phyloP scores from a whole-genome alignment of 176 grass and related monocot species.

The Lolium multiflorum region DNA sequence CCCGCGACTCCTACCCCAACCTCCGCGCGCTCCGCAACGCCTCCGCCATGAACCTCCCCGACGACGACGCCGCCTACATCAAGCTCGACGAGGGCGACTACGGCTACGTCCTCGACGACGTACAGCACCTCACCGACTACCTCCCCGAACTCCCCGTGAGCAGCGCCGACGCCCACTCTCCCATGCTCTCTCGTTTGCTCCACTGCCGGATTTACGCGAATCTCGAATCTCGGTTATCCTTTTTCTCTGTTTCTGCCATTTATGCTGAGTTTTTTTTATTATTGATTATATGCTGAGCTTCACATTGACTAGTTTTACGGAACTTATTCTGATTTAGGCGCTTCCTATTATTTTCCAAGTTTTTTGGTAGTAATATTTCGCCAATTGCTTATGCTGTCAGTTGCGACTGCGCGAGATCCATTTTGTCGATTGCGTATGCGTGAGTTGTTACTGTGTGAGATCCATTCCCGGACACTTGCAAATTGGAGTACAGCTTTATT shows the following conservation, averaged over 20 bases:
- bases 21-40: conserved; percentile 67
- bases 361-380: neutral
- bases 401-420: neutral
- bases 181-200: neutral
- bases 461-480: conserved; percentile 13
- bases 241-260: conserved; percentile 1
- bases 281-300: neutral
- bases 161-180: conserved; percentile 30
- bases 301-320: neutral
- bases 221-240: neutral
- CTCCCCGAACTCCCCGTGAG: conserved; percentile 77
- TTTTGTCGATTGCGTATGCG: neutral
- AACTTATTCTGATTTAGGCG: neutral
- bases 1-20: conserved; percentile 87
- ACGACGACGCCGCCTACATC: conserved; percentile 50
- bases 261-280: neutral
- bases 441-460: neutral
- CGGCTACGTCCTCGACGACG: conserved; percentile 96
- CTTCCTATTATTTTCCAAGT: neutral
- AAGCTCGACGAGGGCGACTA: conserved; percentile 72
- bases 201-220: conserved; percentile 23
- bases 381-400: neutral
- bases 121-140: conserved; percentile 86
- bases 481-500: neutral
- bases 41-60: conserved; percentile 31